Evolutionary conservation across 129 eudicot species (phyloP).

Genomic region (Heracleum sosnowskyi): DNA sequence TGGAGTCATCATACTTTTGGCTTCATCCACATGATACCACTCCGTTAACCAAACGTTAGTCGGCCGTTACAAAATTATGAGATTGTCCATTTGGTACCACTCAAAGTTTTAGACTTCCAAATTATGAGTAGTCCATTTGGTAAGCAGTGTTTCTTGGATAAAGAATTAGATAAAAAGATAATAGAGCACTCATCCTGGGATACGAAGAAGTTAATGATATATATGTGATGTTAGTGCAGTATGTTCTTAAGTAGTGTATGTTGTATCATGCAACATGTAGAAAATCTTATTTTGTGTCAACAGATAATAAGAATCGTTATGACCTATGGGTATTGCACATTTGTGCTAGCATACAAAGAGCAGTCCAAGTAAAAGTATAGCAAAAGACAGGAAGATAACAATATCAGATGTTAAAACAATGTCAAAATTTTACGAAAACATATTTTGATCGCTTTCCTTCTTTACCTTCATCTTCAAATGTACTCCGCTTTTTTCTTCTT

Average conservation of each 20-base stretch:
- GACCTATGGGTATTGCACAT: not conserved
- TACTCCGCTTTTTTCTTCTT: conserved; percentile 35
- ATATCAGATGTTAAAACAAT: not conserved
- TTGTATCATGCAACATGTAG: not conserved
- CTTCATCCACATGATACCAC: no score
- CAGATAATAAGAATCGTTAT: not conserved
- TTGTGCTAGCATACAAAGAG: not conserved
- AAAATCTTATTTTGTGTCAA: not conserved
- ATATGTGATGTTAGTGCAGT: not conserved
- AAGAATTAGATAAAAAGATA: no score
- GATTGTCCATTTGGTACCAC: no score
- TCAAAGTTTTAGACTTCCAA: no score
- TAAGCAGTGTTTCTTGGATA: not conserved
- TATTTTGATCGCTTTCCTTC: not conserved
- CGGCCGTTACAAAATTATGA: no score
- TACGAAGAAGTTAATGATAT: not conserved
- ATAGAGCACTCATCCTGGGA: not conserved
- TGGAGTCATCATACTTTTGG: no score
- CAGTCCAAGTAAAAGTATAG: not conserved
- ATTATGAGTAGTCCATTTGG: no score
- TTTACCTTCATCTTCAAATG: conserved; percentile 61
- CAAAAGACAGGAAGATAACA: not conserved
- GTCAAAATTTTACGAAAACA: not conserved
- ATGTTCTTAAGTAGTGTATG: not conserved
- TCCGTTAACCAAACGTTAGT: no score